These are phyloP conservation scores for Apiospora hydei DNA, from an alignment of 2,329 filamentous ascomycete genomes.

Conservation along the genomic window DNA sequence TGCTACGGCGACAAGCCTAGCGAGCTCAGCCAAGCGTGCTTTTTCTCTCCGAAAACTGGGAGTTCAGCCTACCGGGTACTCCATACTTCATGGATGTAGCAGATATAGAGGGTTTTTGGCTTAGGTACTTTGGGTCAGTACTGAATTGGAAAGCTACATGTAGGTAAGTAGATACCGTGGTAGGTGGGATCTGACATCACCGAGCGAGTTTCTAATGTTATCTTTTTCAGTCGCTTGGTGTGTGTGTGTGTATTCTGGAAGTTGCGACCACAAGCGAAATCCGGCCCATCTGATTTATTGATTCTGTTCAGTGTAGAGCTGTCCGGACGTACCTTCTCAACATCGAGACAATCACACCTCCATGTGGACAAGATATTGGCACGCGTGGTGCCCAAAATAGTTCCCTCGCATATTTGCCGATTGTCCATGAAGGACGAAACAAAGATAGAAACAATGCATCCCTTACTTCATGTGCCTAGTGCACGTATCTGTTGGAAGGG, in stretches of 20 bases:
- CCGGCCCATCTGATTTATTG: too few relatives aligned
- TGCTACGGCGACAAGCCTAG: conserved; percentile 8
- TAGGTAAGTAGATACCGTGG: too few relatives aligned
- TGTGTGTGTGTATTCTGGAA: not conserved
- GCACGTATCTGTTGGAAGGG: too few relatives aligned
- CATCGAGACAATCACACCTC: not conserved
- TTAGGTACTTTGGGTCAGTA: not conserved
- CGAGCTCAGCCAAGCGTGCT: not conserved
- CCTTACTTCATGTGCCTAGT: not conserved
- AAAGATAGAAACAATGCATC: not conserved
- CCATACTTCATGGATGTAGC: not conserved
- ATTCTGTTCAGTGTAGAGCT: not conserved
- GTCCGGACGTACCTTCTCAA: not conserved
- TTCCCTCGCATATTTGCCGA: not conserved
- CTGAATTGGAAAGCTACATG: not conserved
- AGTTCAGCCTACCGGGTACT: conserved; percentile 1
- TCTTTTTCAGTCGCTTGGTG: not conserved
- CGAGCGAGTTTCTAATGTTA: not conserved
- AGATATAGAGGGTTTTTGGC: not conserved
- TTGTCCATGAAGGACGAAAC: too few relatives aligned
- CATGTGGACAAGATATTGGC: not conserved
- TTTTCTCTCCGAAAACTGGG: not conserved
- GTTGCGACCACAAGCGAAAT: not conserved
- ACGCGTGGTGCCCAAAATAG: not conserved
- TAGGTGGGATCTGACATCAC: not conserved